Conservation (phyloP, 2,329 filamentous ascomycete species). For the Trichoderma aggressivum region DNA sequence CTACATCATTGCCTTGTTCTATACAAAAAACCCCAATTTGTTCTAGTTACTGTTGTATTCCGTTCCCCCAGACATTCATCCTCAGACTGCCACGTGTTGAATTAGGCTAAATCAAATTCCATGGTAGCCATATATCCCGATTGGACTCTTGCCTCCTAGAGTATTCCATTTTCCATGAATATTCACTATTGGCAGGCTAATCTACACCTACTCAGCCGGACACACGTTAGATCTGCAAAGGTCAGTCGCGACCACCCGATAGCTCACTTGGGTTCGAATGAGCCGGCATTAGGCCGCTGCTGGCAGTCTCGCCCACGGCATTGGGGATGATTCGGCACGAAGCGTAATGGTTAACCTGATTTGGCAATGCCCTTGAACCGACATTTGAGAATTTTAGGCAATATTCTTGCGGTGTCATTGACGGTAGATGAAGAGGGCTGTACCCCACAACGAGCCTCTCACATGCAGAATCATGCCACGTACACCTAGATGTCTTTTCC, state of each 20-base stretch:
- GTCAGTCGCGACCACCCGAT: not conserved
- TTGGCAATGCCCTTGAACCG: not conserved
- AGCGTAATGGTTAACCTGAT: not conserved
- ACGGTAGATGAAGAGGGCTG: not conserved
- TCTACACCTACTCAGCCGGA: not conserved
- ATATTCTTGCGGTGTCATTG: not conserved
- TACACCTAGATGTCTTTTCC: not conserved
- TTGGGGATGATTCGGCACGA: not conserved
- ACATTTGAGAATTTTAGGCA: not conserved
- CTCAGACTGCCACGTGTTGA: not conserved
- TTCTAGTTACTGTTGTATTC: not conserved
- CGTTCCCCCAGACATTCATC: not conserved
- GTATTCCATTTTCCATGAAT: not conserved
- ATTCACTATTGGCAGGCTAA: constrained; percentile 2
- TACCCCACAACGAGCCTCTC: not conserved
- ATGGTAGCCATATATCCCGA: not conserved
- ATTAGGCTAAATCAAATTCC: not conserved
- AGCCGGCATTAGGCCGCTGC: not conserved
- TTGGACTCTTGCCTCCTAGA: not conserved
- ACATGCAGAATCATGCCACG: not conserved
- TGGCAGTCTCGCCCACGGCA: not conserved
- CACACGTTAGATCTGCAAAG: constrained; percentile 4
- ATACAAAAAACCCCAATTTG: not conserved
- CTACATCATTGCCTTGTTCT: not conserved
- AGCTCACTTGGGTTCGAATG: not conserved